Percentiles rank a stretch among this genome's conserved stretches.
Conservation (phyloP, 257 asterid species). For the Lavandula angustifolia region DNA sequence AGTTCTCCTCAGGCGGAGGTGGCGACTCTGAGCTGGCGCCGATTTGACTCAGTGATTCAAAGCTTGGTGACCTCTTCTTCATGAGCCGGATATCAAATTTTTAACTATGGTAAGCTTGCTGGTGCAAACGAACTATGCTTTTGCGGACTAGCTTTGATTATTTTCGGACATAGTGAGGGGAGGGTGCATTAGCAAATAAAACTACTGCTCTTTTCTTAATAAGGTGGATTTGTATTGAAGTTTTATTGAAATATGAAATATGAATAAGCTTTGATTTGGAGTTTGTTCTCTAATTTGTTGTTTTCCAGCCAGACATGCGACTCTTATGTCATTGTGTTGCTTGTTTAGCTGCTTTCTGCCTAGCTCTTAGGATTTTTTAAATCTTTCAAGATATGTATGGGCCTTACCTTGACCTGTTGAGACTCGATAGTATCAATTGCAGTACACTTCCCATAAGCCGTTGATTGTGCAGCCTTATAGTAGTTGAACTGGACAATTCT, state of each 20-base stretch:
- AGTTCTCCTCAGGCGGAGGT: slow-evolving; percentile 25
- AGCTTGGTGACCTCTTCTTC: slow-evolving; percentile 37
- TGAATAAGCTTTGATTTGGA: not conserved
- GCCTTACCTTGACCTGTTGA: slow-evolving; percentile 1
- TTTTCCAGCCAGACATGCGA: slow-evolving; percentile 1
- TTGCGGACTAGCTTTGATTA: slow-evolving; percentile 38
- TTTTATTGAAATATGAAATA: slow-evolving; percentile 5
- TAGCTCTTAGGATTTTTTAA: not conserved
- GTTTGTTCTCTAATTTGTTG: not conserved
- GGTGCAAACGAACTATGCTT: slow-evolving; percentile 34
- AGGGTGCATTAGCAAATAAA: not conserved
- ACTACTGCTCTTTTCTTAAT: not conserved
- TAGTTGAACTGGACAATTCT: not conserved
- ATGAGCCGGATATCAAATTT: slow-evolving; percentile 61
- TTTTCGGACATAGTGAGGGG: slow-evolving; percentile 10
- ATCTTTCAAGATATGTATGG: not conserved
- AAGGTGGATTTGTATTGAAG: slow-evolving; percentile 15
- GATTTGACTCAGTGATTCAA: slow-evolving; percentile 61
- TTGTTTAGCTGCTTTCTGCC: not conserved
- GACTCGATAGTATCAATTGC: not conserved
- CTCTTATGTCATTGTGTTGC: not conserved
- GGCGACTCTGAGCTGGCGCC: slow-evolving; percentile 43
- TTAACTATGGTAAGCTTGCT: slow-evolving; percentile 59
- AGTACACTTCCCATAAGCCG: not conserved
- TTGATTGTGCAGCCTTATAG: not conserved